phyloP scores from a whole-genome alignment of 441 rosid genomes.

The Manihot esculenta region DNA sequence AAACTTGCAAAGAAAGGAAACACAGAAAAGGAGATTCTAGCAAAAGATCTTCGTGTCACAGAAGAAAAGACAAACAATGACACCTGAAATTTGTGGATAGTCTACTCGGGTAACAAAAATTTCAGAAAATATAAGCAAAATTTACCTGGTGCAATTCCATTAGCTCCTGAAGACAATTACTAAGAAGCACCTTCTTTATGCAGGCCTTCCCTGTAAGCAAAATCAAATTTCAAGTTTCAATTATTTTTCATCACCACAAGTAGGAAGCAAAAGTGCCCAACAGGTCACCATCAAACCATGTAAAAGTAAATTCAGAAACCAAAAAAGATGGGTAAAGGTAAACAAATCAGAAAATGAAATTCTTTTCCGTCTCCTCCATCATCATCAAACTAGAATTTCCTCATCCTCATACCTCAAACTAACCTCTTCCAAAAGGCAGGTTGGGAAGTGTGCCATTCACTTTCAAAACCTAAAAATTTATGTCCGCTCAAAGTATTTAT shows the following conservation, averaged over 20 bases:
- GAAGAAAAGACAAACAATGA: background rate
- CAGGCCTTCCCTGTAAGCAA: slow-evolving; percentile 81
- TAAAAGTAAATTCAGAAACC: background rate
- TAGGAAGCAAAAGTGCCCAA: background rate
- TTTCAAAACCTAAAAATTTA: background rate
- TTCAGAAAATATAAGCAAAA: slow-evolving; percentile 2
- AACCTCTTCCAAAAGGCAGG: background rate
- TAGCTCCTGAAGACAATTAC: slow-evolving; percentile 97
- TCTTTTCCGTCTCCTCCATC: background rate
- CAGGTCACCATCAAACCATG: background rate
- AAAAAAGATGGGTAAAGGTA: no score
- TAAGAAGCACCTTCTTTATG: slow-evolving; percentile 93
- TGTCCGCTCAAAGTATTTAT: no score
- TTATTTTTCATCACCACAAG: background rate
- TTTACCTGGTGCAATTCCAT: slow-evolving; percentile 98
- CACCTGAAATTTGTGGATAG: background rate
- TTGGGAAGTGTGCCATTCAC: background rate
- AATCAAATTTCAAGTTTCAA: slow-evolving; percentile 23
- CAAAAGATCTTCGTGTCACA: background rate
- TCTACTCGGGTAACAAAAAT: background rate
- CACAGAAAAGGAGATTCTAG: background rate
- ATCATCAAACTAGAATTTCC: background rate
- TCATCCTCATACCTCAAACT: background rate
- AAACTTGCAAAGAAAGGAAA: background rate
- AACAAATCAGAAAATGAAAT: background rate